These are phyloP conservation scores for Apiospora sp. DNA, from an alignment of 2,329 filamentous ascomycete genomes.

Conservation along the genomic window DNA sequence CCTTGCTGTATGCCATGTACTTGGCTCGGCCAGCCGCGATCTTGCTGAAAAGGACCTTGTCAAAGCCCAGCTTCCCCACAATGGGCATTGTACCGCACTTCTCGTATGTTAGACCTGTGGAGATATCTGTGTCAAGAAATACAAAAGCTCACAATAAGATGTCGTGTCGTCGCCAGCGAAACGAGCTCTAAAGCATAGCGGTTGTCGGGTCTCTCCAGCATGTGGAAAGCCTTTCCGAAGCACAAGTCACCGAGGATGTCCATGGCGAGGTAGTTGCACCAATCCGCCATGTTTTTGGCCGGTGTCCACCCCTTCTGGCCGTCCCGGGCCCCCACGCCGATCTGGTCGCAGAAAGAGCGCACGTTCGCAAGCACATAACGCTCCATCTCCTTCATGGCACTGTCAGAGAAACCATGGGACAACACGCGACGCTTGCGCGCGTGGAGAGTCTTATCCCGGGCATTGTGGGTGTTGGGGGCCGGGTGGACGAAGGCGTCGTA, in stretches of 20 bases:
- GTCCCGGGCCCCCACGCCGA: conserved; percentile 52
- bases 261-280: conserved; percentile 69
- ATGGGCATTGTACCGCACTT: conserved; percentile 77
- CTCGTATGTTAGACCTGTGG: neutral
- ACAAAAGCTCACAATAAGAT: conserved; percentile 67
- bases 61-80: conserved; percentile 70
- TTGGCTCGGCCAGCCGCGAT: conserved; percentile 72
- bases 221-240: conserved; percentile 69
- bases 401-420: conserved; percentile 75
- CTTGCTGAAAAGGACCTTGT: conserved; percentile 72
- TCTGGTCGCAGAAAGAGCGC: conserved; percentile 69
- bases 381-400: conserved; percentile 73
- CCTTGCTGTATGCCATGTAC: conserved; percentile 76
- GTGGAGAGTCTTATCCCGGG: conserved; percentile 72
- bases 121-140: neutral
- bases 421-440: conserved; percentile 76
- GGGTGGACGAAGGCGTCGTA: conserved; percentile 78
- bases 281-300: conserved; percentile 68
- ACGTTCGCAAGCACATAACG: conserved; percentile 71
- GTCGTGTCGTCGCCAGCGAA: conserved; percentile 71
- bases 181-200: conserved; percentile 73
- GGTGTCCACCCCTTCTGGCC: conserved; percentile 64
- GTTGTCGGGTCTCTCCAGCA: conserved; percentile 67
- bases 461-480: conserved; percentile 76
- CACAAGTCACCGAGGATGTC: conserved; percentile 68